Evolutionary conservation across 176 grass and related monocot genomes (phyloP).

Genomic region (Guadua angustifolia): DNA sequence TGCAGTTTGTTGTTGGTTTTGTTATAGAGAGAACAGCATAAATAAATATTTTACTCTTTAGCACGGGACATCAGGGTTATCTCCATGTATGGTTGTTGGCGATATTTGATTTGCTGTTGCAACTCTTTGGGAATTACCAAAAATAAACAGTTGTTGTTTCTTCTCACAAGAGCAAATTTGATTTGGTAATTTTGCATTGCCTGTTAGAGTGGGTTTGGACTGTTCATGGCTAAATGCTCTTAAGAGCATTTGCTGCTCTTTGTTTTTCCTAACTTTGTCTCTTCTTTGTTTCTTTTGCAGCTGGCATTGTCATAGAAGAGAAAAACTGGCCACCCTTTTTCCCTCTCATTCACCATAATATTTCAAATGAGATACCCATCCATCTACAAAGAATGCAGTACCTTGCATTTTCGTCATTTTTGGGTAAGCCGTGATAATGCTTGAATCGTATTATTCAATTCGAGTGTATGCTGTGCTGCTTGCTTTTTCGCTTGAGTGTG

Average conservation of each 20-base stretch:
- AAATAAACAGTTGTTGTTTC: background rate
- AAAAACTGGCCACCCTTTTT: conserved; percentile 94
- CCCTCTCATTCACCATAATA: conserved; percentile 93
- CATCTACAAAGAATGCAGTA: conserved; percentile 86
- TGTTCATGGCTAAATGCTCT: background rate
- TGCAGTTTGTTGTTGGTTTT: background rate
- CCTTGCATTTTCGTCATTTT: conserved; percentile 87
- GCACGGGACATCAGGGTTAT: conserved; percentile 42
- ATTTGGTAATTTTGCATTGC: background rate
- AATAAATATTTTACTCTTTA: background rate
- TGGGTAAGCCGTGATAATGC: conserved; percentile 58
- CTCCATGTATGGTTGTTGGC: conserved; percentile 8
- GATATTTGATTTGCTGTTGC: conserved; percentile 20
- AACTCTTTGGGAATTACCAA: background rate
- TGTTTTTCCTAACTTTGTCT: conserved; percentile 38
- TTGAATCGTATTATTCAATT: conserved; percentile 10
- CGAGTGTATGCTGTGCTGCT: background rate
- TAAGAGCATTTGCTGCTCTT: background rate
- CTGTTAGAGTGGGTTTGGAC: conserved; percentile 12
- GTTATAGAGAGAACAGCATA: conserved; percentile 19
- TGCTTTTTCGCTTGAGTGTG: conserved; percentile 22
- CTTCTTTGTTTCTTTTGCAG: conserved; percentile 49
- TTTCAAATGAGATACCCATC: conserved; percentile 92
- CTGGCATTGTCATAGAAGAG: conserved; percentile 92
- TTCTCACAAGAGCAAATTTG: conserved; percentile 28